Base-by-base conservation (phyloP, 176 grass and related monocot genomes). In the Echinochloa phyllopogon region DNA sequence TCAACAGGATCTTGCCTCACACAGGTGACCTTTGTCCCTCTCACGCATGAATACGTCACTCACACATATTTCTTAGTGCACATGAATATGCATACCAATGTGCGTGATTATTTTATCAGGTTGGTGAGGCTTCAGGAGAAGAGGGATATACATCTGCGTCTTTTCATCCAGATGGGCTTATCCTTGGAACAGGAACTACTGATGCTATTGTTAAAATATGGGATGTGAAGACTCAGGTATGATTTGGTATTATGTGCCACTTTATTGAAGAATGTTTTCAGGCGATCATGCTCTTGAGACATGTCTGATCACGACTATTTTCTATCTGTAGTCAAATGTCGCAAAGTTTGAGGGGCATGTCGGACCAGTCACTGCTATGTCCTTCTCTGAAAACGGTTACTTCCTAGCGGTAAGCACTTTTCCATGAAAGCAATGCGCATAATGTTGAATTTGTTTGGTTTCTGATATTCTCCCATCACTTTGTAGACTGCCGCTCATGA, bases 371-470 rank as follows among this genome's bases (percentile, higher is more conserved):
- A 96, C 94, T 69, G 94, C 97, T 78, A 87, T 99, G 91, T 96
- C 97, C 20, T 99, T 99, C 69, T 99, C 97, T 57, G 97, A 99
- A 90, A 99, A 99, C 91, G 97, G 97, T 79, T 99, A 99, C 86
- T 99, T 99, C 82, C 90, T 99, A 78, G 97, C 97, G 86, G 97
- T 99, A 91, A 6, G 94, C 27, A 65, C 47, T n/a, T 69, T 80
- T 71, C 21, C 52, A 74, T 67, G 73, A 51, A 69, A 74, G 20
- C 69, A 41, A 17, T 76, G 53, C 18, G 40, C 41, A 63, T 39
- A 45, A 38, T 84, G 25, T 75, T 72, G n/a, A 18, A 72, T 49
- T 48, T 62, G 20, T 66, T 62, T 83, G 61, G 75, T 85, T 85
- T 67, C 59, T 87, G 39, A 87, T 65, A 83, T 83, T 36, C 63